Conservation (phyloP, 768 basidiomycete genomes). For the Lentinula aciculospora region DNA sequence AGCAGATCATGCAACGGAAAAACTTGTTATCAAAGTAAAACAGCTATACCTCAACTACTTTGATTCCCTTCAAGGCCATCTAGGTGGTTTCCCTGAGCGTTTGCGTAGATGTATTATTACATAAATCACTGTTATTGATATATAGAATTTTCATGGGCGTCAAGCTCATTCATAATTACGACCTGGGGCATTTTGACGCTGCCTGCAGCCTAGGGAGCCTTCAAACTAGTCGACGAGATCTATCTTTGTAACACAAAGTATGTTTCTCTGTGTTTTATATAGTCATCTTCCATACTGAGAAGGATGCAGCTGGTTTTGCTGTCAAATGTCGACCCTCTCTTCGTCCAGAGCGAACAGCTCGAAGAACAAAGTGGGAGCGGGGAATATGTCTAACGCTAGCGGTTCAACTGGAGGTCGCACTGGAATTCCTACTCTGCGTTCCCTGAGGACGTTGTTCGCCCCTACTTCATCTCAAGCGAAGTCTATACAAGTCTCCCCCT, state of each 20-base stretch:
- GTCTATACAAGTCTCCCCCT: background rate
- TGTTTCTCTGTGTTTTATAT: background rate
- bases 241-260: background rate
- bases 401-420: background rate
- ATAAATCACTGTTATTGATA: too few relatives aligned
- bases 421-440: constrained; percentile 1
- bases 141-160: background rate
- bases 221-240: too few relatives aligned
- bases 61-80: constrained; percentile 37
- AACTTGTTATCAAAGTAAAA: background rate
- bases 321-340: background rate
- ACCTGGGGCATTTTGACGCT: background rate
- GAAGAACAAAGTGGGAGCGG: background rate
- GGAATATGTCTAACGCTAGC: background rate
- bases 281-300: background rate
- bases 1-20: background rate
- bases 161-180: background rate
- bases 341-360: background rate
- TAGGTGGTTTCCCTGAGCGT: background rate
- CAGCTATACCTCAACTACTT: constrained; percentile 25
- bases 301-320: background rate
- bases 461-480: background rate
- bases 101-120: too few relatives aligned
- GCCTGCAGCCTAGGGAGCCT: too few relatives aligned
- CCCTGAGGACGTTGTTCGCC: constrained; percentile 1